A percentile compares a stretch with the other conserved stretches of the same genome.
Conservation (phyloP, 352 stramenopile species). For the Saprolegnia diclina region DNA sequence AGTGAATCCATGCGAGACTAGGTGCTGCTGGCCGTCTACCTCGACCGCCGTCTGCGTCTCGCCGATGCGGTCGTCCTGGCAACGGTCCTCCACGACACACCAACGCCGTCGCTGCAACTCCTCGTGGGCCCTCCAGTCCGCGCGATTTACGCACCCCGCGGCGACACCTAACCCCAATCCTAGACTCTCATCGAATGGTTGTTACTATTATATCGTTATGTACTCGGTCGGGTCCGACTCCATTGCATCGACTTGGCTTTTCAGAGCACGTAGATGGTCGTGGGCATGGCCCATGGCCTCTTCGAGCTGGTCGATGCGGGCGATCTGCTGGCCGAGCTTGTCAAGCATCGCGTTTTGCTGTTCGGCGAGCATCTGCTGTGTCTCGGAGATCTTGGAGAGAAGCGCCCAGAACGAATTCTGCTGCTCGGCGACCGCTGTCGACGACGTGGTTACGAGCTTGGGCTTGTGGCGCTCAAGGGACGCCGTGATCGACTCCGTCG, state of each 20-base stretch:
- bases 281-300: background rate
- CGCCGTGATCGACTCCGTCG: background rate
- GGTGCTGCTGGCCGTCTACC: constrained; percentile 4
- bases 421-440: constrained; percentile 29
- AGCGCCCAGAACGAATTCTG: constrained; percentile 43
- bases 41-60: constrained; percentile 28
- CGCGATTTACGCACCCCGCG: background rate
- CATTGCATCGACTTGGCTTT: background rate
- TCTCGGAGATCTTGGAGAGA: constrained; percentile 54
- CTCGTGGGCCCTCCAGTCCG: background rate
- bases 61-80: constrained; percentile 20
- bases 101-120: background rate
- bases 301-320: constrained; percentile 19
- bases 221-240: constrained; percentile 7
- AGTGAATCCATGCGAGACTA: constrained; percentile 25
- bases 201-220: constrained; percentile 16
- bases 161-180: background rate
- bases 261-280: background rate
- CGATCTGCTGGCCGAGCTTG: background rate
- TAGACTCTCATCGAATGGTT: too few relatives aligned
- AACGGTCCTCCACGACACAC: background rate
- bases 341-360: constrained; percentile 34
- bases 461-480: background rate
- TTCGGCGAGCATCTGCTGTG: constrained; percentile 55
- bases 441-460: constrained; percentile 18